phyloP scores from a whole-genome alignment of 352 stramenopile genomes.

The Thraustochytrium striatum region DNA sequence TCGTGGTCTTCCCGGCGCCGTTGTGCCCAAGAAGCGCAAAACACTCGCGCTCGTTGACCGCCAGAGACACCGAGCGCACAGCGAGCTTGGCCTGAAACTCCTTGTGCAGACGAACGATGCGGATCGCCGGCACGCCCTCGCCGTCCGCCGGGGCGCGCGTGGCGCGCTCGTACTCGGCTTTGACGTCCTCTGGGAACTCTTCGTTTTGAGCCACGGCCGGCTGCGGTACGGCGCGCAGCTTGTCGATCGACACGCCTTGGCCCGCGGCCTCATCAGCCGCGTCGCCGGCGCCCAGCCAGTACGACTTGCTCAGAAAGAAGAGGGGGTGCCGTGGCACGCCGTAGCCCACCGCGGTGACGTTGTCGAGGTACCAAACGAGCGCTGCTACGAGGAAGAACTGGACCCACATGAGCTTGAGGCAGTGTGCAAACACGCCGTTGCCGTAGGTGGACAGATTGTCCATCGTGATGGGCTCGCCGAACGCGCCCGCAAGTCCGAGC shows the following conservation, averaged over 20 bases:
- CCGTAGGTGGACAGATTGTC: slow-evolving; percentile 19
- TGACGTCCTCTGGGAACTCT: neutral
- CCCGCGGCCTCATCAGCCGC: neutral
- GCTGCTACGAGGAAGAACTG: slow-evolving; percentile 14
- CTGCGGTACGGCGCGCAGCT: no score
- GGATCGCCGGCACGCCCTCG: neutral
- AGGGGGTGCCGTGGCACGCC: slow-evolving; percentile 17
- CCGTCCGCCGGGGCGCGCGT: neutral
- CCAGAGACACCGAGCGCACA: slow-evolving; percentile 3
- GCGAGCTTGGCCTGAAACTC: slow-evolving; percentile 41
- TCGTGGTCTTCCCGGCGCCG: slow-evolving; percentile 87
- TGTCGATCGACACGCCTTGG: no score
- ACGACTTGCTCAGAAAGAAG: slow-evolving; percentile 30
- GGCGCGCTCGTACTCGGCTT: slow-evolving; percentile 11
- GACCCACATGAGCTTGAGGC: slow-evolving; percentile 29
- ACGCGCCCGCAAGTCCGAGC: slow-evolving; percentile 28
- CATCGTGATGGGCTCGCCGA: slow-evolving; percentile 34
- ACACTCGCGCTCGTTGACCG: slow-evolving; percentile 67
- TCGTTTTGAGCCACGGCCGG: neutral
- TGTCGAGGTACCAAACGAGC: slow-evolving; percentile 37
- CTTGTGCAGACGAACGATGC: slow-evolving; percentile 21
- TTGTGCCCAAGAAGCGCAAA: slow-evolving; percentile 91
- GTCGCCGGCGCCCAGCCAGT: neutral
- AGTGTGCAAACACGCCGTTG: neutral
- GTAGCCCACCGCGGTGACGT: slow-evolving; percentile 22